Percentiles rank a stretch among this genome's conserved stretches.
phyloP scores from a whole-genome alignment of 768 basidiomycete species.

The Tulasnella sp. region DNA sequence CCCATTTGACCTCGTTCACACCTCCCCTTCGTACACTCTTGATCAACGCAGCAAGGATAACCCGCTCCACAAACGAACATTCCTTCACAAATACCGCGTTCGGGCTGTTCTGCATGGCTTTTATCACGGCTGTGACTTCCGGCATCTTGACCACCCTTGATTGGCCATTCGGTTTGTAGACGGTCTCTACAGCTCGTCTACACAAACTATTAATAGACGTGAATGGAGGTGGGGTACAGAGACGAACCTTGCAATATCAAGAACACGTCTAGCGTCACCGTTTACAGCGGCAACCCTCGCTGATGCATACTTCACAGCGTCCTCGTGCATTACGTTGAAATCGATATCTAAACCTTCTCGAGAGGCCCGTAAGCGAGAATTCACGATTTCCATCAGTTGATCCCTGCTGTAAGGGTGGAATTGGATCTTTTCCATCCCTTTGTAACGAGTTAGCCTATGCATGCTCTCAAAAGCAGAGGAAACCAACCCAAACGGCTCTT shows the following conservation, averaged over 20 bases:
- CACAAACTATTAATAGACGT: not conserved
- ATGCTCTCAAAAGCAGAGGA: not conserved
- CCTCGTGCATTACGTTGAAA: constrained; percentile 34
- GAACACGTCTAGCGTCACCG: constrained; percentile 83
- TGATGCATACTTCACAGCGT: constrained; percentile 77
- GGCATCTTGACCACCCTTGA: constrained; percentile 31
- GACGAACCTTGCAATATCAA: constrained; percentile 77
- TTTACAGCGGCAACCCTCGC: constrained; percentile 70
- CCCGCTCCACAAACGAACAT: constrained; percentile 75
- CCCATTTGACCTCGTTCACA: constrained; percentile 78
- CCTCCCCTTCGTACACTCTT: constrained; percentile 75
- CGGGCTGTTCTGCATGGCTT: constrained; percentile 82
- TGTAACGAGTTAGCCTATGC: not conserved
- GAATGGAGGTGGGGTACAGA: not conserved
- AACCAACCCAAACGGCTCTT: constrained; percentile 74
- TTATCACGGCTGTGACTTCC: constrained; percentile 69
- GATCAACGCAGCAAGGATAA: constrained; percentile 74
- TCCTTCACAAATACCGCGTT: constrained; percentile 71
- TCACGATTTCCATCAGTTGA: constrained; percentile 76
- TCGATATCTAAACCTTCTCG: constrained; percentile 36
- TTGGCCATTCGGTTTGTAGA: constrained; percentile 32
- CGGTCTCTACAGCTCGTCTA: constrained; percentile 76
- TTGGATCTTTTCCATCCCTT: constrained; percentile 83
- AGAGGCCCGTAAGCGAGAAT: constrained; percentile 58
- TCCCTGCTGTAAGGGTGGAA: constrained; percentile 76